Evolutionary conservation across 768 basidiomycete species (phyloP).

Genomic region (Hygrophoropsis aurantiaca): DNA sequence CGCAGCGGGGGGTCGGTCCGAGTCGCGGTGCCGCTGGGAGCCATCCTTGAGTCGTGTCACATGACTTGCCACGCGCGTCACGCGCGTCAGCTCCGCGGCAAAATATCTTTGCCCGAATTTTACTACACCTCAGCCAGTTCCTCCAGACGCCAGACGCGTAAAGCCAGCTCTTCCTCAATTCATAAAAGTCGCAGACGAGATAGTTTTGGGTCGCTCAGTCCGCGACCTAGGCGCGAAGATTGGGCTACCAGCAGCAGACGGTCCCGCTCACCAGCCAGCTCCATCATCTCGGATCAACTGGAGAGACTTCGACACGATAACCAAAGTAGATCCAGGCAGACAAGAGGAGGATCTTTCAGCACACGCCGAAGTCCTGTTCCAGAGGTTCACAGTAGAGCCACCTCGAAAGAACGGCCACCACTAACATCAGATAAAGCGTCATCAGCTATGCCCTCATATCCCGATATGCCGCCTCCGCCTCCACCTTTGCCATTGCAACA

Average conservation of each 20-base stretch:
- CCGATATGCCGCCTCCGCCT: not conserved
- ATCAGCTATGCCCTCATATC: not conserved
- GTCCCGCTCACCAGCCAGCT: slow-evolving; percentile 23
- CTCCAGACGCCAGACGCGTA: slow-evolving; percentile 7
- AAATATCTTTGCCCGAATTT: too few species aligned
- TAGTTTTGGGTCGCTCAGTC: slow-evolving; percentile 9
- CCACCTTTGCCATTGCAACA: not conserved
- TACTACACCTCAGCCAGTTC: slow-evolving; percentile 13
- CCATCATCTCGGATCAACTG: slow-evolving; percentile 23
- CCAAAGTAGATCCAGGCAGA: not conserved
- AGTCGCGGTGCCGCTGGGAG: too few species aligned
- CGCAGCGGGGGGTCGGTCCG: slow-evolving; percentile 60
- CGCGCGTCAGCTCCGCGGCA: too few species aligned
- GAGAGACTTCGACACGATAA: slow-evolving; percentile 21
- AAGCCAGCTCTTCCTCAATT: not conserved
- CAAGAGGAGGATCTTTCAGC: not conserved
- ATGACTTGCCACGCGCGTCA: too few species aligned
- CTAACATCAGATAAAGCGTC: not conserved
- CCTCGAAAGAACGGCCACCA: slow-evolving; percentile 7
- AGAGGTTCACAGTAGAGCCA: slow-evolving; percentile 7
- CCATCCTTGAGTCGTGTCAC: too few species aligned
- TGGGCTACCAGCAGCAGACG: slow-evolving; percentile 7
- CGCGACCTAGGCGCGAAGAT: slow-evolving; percentile 14
- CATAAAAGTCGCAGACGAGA: not conserved
- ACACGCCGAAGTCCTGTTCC: slow-evolving; percentile 3